These are phyloP conservation scores for Lipomyces lipofer DNA, from an alignment of 805 yeast genomes.

Conservation along the genomic window DNA sequence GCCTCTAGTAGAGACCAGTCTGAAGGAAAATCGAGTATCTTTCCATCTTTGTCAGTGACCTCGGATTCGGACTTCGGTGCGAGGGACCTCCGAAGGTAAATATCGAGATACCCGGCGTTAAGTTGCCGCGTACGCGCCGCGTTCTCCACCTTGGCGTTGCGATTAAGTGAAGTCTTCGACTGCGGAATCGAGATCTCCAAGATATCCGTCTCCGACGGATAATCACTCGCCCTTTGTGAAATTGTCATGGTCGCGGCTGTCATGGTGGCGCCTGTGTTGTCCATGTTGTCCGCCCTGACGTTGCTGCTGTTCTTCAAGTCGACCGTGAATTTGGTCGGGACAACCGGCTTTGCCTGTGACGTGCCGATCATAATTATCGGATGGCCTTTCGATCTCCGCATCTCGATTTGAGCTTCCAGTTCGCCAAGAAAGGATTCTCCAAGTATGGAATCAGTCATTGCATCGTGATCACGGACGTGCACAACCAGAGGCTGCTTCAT, in stretches of 20 bases:
- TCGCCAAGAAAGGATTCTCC: constrained; percentile 21
- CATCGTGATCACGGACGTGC: constrained; percentile 18
- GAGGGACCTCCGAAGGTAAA: constrained; percentile 8
- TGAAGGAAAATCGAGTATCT: constrained; percentile 15
- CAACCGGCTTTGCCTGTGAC: constrained; percentile 7
- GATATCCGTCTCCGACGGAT: background rate
- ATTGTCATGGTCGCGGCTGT: background rate
- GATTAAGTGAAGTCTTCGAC: constrained; percentile 13
- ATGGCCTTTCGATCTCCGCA: constrained; percentile 9
- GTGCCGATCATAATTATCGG: constrained; percentile 20
- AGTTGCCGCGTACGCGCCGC: constrained; percentile 5
- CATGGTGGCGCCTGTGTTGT: too few relatives aligned
- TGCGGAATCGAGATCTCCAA: constrained; percentile 2
- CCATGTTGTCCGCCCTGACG: too few relatives aligned
- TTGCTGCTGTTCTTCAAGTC: too few relatives aligned
- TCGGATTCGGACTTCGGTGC: background rate
- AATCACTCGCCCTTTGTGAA: background rate
- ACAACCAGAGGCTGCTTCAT: constrained; percentile 21
- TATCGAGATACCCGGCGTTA: constrained; percentile 22
- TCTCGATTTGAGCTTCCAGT: constrained; percentile 16
- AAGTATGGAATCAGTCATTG: constrained; percentile 8
- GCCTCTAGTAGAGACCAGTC: constrained; percentile 1
- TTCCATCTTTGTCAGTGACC: constrained; percentile 5
- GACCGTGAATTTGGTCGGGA: too few relatives aligned
- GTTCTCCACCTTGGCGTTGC: constrained; percentile 11